Evolutionary conservation across 2,329 filamentous ascomycete species (phyloP).

Genomic region (Exophiala mesophila): DNA sequence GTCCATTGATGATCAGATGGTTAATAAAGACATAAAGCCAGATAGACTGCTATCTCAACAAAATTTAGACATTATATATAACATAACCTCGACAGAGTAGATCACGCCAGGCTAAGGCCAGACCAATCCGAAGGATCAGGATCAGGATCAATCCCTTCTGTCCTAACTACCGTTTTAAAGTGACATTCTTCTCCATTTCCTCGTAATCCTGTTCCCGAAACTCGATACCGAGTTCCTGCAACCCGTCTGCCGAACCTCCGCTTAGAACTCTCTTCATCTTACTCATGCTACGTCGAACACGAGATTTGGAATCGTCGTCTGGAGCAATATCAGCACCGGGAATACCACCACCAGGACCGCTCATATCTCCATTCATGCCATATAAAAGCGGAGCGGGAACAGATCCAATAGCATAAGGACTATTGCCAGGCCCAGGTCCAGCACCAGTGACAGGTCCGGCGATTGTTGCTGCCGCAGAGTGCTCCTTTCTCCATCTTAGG

Average conservation of each 20-base stretch:
- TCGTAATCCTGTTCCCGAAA: conserved; percentile 18
- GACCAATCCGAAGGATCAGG: too few species aligned
- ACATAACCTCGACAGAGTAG: too few species aligned
- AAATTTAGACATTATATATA: too few species aligned
- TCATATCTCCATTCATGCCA: not conserved
- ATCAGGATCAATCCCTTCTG: too few species aligned
- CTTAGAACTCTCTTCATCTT: conserved; percentile 18
- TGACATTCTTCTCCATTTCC: conserved; percentile 14
- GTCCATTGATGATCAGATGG: too few species aligned
- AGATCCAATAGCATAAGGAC: too few species aligned
- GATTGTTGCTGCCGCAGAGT: conserved; percentile 6
- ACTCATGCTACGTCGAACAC: conserved; percentile 16
- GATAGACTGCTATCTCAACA: too few species aligned
- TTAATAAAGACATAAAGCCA: too few species aligned
- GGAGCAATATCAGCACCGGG: not conserved
- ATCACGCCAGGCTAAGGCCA: too few species aligned
- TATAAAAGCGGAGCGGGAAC: too few species aligned
- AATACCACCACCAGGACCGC: not conserved
- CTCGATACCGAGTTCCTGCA: conserved; percentile 20
- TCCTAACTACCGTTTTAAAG: too few species aligned
- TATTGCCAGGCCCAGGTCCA: not conserved
- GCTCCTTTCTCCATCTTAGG: conserved; percentile 17
- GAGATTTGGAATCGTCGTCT: conserved; percentile 5
- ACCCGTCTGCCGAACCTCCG: conserved; percentile 6
- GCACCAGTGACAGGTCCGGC: conserved; percentile 3